Evolutionary conservation across 2,329 filamentous ascomycete species (phyloP), one percentile per base, ranked within the genome.

Genomic region (Cucurbitaria berberidis): DNA sequence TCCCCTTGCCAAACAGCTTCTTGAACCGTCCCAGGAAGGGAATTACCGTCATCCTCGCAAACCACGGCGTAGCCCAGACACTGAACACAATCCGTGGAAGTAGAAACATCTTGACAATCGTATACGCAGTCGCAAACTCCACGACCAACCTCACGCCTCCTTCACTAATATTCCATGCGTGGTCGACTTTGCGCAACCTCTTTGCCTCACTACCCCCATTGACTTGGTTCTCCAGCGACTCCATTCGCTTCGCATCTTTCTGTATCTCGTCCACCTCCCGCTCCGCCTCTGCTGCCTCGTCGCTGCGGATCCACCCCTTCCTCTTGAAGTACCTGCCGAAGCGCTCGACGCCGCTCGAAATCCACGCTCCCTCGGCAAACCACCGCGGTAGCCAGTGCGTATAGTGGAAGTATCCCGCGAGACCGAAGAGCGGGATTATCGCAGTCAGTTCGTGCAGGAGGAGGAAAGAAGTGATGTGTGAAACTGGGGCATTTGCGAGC

Each of bases 61-160:
- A 96, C 89, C 91, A 96, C 3, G 95, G 95, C 41, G 95, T 96
- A 13, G 84, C 89, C 91, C 90, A 96, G 3, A 96, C 83, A 76
- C 93, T 96, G 6, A 86, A 76, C 22, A 88, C 78, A 56, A 99
- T 84, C 62, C 95, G 83, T 11, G 90, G 67, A 0, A 95, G 91
- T 59, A 99, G 74, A 53, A 98, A 70, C 15, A 86, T 86, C 77
- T 99, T 99, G 1, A 91, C 96, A 58, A 97, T 84, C 0, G 91
- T 89, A 79, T 95, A 99, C 5, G 95, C 93, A 18, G 95, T 89
- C 21, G 91, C 95, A 59, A 98, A 85, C 75, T 88, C 85, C 19
- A 87, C 76, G 27, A 88, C 77, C 53, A 86, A 56, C 54, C 81
- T 81, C 30, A 82, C 80, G 0, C 84, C 83, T 18, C 65, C 69